phyloP scores from a whole-genome alignment of 257 asterid species.

The Buddleja alternifolia region DNA sequence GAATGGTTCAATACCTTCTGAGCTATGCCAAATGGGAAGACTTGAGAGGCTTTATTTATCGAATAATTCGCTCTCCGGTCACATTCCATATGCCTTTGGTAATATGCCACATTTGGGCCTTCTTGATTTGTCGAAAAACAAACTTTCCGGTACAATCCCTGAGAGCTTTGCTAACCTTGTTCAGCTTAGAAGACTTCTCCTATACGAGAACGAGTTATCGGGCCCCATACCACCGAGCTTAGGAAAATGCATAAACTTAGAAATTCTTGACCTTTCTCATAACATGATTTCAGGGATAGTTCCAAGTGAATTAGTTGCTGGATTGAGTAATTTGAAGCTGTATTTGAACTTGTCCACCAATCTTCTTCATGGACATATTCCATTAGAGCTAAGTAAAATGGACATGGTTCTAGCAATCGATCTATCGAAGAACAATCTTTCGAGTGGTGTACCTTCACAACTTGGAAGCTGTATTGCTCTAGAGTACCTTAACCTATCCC shows the following conservation, averaged over 20 bases:
- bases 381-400: conserved; percentile 76
- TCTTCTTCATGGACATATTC: conserved; percentile 59
- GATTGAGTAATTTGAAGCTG: conserved; percentile 63
- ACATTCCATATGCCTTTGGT: conserved; percentile 61
- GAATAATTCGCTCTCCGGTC: conserved; percentile 59
- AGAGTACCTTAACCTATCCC: conserved; percentile 57
- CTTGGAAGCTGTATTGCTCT: conserved; percentile 87
- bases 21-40: conserved; percentile 50
- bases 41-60: conserved; percentile 74
- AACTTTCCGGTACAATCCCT: conserved; percentile 71
- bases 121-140: conserved; percentile 74
- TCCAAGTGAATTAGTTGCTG: conserved; percentile 66
- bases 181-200: conserved; percentile 63
- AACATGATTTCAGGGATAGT: conserved; percentile 63
- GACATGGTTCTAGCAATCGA: conserved; percentile 80
- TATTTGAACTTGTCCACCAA: conserved; percentile 74
- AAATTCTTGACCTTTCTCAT: conserved; percentile 73
- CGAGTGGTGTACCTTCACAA: conserved; percentile 64
- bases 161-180: conserved; percentile 59
- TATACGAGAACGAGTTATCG: conserved; percentile 53
- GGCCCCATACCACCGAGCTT: conserved; percentile 69
- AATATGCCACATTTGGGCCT: conserved; percentile 72
- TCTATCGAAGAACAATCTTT: conserved; percentile 62
- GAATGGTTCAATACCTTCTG: conserved; percentile 66
- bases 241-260: conserved; percentile 68